These are phyloP conservation scores for Picochlorum sp. DNA, from an alignment of 139 green algal genomes.

Conservation along the genomic window DNA sequence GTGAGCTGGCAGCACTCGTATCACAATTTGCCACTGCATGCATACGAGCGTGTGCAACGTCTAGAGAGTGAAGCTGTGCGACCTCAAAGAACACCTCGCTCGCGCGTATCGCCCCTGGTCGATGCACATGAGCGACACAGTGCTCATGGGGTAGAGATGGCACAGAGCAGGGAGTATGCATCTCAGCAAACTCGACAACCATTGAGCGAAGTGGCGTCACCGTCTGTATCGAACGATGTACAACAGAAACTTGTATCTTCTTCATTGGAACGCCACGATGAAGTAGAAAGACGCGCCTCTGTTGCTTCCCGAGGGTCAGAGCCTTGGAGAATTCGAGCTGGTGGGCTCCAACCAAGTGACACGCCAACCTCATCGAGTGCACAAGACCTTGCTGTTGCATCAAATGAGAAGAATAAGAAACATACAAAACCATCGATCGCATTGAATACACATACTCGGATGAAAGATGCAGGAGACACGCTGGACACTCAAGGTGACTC, in stretches of 20 bases:
- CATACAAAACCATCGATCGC: too few species aligned
- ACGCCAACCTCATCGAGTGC: neutral
- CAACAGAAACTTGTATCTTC: too few species aligned
- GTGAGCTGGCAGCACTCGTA: constrained; percentile 30
- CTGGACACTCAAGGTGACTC: neutral
- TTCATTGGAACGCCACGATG: neutral
- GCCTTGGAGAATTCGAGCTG: constrained; percentile 1
- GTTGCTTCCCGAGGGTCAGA: neutral
- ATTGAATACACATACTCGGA: neutral
- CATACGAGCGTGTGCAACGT: neutral
- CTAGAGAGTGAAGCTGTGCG: neutral
- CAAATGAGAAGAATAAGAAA: too few species aligned
- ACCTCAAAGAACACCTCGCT: too few species aligned
- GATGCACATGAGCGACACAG: too few species aligned
- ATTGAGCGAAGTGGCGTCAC: too few species aligned
- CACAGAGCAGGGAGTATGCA: too few species aligned
- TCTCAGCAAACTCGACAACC: too few species aligned
- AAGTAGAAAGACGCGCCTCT: neutral
- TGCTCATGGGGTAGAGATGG: too few species aligned
- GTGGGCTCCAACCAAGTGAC: neutral
- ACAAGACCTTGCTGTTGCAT: too few species aligned
- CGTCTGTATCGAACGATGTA: too few species aligned
- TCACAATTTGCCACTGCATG: neutral
- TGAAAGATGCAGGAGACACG: neutral
- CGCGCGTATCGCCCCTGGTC: too few species aligned